phyloP scores from a whole-genome alignment of 495 filamentous ascomycete genomes.

The Neurospora tetraspora region DNA sequence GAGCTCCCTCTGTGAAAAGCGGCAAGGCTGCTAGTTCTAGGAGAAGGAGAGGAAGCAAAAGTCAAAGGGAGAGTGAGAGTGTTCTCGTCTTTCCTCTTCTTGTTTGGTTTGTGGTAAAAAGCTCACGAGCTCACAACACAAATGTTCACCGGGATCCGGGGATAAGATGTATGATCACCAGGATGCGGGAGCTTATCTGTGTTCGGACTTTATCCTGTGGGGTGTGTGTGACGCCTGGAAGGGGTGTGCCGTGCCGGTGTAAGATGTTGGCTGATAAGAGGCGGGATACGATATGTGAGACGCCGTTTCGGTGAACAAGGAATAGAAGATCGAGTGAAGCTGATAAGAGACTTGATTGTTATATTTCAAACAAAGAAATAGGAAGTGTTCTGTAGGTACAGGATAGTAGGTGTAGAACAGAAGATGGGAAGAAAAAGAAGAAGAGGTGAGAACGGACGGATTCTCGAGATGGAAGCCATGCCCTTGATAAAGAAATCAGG shows the following conservation, averaged over 20 bases:
- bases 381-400: background rate
- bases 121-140: background rate
- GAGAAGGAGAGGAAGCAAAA: background rate
- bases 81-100: background rate
- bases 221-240: background rate
- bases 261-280: slow-evolving; percentile 4
- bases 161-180: background rate
- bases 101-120: background rate
- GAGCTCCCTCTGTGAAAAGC: background rate
- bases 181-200: background rate
- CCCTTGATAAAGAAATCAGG: background rate
- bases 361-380: background rate
- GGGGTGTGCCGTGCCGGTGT: background rate
- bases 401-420: background rate
- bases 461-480: background rate
- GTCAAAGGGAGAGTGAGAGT: background rate
- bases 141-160: background rate
- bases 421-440: background rate
- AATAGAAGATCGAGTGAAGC: background rate
- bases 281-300: background rate
- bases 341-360: slow-evolving; percentile 5
- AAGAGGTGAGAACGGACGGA: background rate
- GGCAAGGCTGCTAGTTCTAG: background rate
- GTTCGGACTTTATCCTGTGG: background rate
- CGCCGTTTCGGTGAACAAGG: background rate